Percentiles rank a stretch among this genome's conserved stretches.
Evolutionary conservation across 768 basidiomycete species (phyloP).

Genomic region (Hortiboletus flavorubellus): DNA sequence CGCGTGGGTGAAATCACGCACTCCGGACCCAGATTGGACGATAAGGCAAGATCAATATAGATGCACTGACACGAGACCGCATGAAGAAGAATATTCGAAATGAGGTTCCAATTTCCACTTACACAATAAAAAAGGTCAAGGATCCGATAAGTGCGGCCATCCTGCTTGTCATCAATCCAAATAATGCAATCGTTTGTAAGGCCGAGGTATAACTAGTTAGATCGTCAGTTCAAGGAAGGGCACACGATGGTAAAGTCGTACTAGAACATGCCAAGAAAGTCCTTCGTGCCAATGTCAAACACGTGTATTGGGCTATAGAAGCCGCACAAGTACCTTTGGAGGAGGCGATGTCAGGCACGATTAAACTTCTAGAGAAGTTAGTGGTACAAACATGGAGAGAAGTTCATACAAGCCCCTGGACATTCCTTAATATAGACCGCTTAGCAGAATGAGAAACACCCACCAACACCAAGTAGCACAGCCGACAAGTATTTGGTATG

Average conservation of each 20-base stretch:
- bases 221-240: conserved; percentile 3
- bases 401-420: conserved; percentile 59
- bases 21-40: conserved; percentile 36
- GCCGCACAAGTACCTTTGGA: conserved; percentile 41
- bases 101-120: conserved; percentile 23
- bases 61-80: conserved; percentile 25
- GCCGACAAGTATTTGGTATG: conserved; percentile 62
- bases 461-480: conserved; percentile 66
- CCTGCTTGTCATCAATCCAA: conserved; percentile 65
- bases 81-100: conserved; percentile 19
- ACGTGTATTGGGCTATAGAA: conserved; percentile 33
- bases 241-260: conserved; percentile 7
- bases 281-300: conserved; percentile 44
- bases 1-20: conserved; percentile 21
- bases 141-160: conserved; percentile 64
- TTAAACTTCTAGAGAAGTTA: neutral
- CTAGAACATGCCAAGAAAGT: conserved; percentile 39
- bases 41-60: conserved; percentile 38
- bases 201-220: conserved; percentile 30
- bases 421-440: conserved; percentile 9
- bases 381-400: conserved; percentile 39
- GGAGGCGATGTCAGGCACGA: conserved; percentile 8
- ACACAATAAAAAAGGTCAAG: conserved; percentile 52
- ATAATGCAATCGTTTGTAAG: conserved; percentile 60
- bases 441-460: conserved; percentile 13